Conservation (phyloP, 73 alveolate genomes). For the Paramecium sexaurelia region DNA sequence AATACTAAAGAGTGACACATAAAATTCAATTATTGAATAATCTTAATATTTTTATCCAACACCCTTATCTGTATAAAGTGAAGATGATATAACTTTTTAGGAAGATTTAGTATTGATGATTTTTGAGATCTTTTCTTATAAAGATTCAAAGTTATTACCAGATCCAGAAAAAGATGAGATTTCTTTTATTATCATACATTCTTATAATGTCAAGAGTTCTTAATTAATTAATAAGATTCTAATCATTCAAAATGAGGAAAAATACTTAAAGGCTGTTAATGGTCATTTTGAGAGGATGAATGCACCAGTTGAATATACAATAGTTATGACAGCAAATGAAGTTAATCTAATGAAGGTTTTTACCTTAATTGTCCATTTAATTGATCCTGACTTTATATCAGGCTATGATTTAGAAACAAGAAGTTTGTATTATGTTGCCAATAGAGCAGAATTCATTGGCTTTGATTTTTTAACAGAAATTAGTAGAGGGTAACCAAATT, state of each 20-base stretch:
- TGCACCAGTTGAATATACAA: background rate
- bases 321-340: slow-evolving; percentile 8
- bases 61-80: background rate
- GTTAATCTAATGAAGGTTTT: slow-evolving; percentile 33
- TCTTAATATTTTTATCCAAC: background rate
- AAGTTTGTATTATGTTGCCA: slow-evolving; percentile 18
- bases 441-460: slow-evolving; percentile 19
- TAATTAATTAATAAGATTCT: background rate
- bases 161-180: slow-evolving; percentile 50
- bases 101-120: background rate
- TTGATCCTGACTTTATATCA: slow-evolving; percentile 54
- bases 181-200: background rate
- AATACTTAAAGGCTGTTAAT: background rate
- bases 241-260: background rate
- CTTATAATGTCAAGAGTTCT: background rate
- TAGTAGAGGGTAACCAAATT: slow-evolving; percentile 39
- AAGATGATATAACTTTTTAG: background rate
- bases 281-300: background rate
- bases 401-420: slow-evolving; percentile 63
- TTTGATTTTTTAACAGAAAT: slow-evolving; percentile 20
- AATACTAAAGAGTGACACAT: background rate
- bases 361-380: background rate
- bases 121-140: background rate
- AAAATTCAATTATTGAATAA: slow-evolving; percentile 3
- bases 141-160: background rate